Evolutionary conservation across 2,329 filamentous ascomycete genomes (phyloP), one percentile per base, ranked within the genome.

Genomic region (Diaporthe longicolla): DNA sequence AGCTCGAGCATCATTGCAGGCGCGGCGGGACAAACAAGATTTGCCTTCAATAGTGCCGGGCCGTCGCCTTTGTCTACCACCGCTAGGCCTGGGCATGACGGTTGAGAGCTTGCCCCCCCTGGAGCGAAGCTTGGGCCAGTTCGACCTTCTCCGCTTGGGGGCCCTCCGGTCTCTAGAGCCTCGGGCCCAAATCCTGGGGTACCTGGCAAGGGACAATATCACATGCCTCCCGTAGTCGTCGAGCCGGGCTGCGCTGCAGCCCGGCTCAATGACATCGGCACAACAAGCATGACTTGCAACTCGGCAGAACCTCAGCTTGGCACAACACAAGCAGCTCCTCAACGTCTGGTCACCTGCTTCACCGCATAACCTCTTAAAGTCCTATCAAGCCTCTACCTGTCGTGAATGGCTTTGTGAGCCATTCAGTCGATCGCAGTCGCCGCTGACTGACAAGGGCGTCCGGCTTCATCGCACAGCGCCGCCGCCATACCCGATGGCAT

Each of bases 401-500:
- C 15, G 19, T 50, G 63, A 37, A 66, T 52, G 63, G 63, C 32
- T 26, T 66, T 40, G 15, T 66, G 24, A 37, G 37, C 13, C 15
- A 40, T 45, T 54, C n/a, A 9, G 29, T 29, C 26, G 40, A 43
- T 26, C 55, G 21, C 15, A 35, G 10, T 70, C 29, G 68, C 43
- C 40, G 32, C 19, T 48, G 66, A 57, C 52, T 29, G 40, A 24
- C 54, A 35, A 43, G 35, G 54, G 40, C 45, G 40, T 43, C 37
- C 57, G 29, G 50, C 43, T 59, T 43, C 19, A 59, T 70, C 68
- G 68, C 68, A 63, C n/a, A 45, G 43, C 50, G 48, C n/a, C 57
- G 70, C 70, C 48, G 58, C 70, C 45, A 21, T 43, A 63, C 35
- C 57, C 55, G 55, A 73, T 73, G 72, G 65, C 63, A 54, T 4